Evolutionary conservation across 495 filamentous ascomycete genomes (phyloP).

Genomic region (Tuber melanosporum): DNA sequence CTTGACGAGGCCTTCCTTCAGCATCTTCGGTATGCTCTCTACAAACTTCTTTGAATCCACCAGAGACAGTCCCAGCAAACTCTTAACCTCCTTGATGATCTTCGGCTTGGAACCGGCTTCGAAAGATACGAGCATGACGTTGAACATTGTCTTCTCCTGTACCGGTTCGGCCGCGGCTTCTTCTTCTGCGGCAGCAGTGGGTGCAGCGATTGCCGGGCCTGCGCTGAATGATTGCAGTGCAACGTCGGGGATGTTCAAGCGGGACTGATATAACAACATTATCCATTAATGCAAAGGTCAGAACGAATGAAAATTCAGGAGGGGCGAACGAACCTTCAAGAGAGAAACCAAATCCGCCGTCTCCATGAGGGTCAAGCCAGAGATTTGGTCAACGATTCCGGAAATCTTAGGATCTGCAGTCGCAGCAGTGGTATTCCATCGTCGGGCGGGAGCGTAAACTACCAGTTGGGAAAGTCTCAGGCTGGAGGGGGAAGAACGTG

Average conservation of each 20-base stretch:
- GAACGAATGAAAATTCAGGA: constrained; percentile 4
- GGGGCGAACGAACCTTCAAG: constrained; percentile 63
- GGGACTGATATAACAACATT: constrained; percentile 55
- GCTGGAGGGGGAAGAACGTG: constrained; percentile 44
- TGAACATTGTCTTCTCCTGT: constrained; percentile 95
- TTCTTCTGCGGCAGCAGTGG: constrained; percentile 63
- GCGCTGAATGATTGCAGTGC: constrained; percentile 83
- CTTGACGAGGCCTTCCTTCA: constrained; percentile 98
- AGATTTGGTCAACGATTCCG: constrained; percentile 94
- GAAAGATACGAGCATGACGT: constrained; percentile 81
- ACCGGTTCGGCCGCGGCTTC: constrained; percentile 77
- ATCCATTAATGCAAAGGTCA: not conserved
- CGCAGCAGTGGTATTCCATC: constrained; percentile 63
- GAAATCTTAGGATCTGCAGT: constrained; percentile 76
- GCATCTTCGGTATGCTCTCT: constrained; percentile 89
- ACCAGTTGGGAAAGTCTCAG: constrained; percentile 43
- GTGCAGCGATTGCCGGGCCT: constrained; percentile 50
- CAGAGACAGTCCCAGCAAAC: constrained; percentile 84
- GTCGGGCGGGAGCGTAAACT: constrained; percentile 44
- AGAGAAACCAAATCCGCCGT: constrained; percentile 89
- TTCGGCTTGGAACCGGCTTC: constrained; percentile 88
- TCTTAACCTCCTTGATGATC: constrained; percentile 99
- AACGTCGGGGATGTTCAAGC: constrained; percentile 95
- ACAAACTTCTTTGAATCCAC: constrained; percentile 99
- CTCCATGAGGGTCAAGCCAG: constrained; percentile 92